Base-by-base conservation (phyloP, 495 filamentous ascomycete genomes). In the Tuber calosporum region DNA sequence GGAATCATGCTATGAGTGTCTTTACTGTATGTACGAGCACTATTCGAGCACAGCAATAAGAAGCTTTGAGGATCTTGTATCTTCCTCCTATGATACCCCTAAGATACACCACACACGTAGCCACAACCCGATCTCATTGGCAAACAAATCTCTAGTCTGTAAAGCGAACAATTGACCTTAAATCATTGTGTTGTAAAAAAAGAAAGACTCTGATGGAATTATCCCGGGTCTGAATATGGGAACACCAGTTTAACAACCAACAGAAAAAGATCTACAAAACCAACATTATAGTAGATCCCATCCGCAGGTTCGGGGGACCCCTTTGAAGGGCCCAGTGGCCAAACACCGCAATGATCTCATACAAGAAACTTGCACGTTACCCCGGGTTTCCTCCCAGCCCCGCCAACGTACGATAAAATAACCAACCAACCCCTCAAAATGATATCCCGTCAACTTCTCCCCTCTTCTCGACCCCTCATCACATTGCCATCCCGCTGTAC, bases 321-420 rank as follows among this genome's bases (percentile, higher is more conserved):
- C 26, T 30, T 30, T 62, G 53, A 58, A 26, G n/a, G 22, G n/a
- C 48, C 48, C 53, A 15, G 17, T 62, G n/a, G 26, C n/a, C 53
- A n/a, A 62, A 62, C n/a, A 30, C 11, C 53, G 53, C 53, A 62
- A 62, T 62, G 53, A 62, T 62, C 53, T 30, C 53, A 62, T 26
- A 62, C n/a, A 7, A 30, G 26, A 62, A 62, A 6, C 26, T 6
- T 30, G 3, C n/a, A n/a, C n/a, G 8, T 62, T 62, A 62, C 53
- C 30, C 53, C 17, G 53, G 13, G 53, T 5, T 62, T 62, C n/a
- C 9, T 30, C n/a, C 11, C 8, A 11, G 17, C 53, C 53, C 22
- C 53, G n/a, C n/a, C 53, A 62, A 30, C 53, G 30, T 4, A 30
- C 30, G 8, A 62, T 62, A 62, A 62, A 62, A 26, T 62, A 17